Evolutionary conservation across 331 rosid species (phyloP).

Genomic region (Saraca asoca): DNA sequence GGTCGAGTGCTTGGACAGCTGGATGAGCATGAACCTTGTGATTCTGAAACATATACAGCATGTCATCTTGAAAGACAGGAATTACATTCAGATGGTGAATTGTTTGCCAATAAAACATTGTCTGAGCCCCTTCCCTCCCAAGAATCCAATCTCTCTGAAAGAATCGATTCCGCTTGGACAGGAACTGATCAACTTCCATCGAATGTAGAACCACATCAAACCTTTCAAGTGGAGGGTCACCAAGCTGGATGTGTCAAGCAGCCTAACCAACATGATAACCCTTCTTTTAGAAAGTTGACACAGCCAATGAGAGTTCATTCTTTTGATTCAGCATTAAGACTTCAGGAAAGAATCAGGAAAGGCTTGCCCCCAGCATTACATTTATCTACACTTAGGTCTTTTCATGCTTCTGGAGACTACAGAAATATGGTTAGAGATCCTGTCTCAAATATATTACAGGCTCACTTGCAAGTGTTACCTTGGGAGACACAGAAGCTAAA

Average conservation of each 20-base stretch:
- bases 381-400: constrained; percentile 62
- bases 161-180: constrained; percentile 93
- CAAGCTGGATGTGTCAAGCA: constrained; percentile 35
- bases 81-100: constrained; percentile 52
- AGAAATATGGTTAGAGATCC: constrained; percentile 81
- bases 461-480: constrained; percentile 59
- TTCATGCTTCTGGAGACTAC: constrained; percentile 89
- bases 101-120: constrained; percentile 25
- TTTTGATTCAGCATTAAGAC: constrained; percentile 58
- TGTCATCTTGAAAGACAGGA: constrained; percentile 43
- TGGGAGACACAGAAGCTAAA: constrained; percentile 60
- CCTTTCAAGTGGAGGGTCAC: constrained; percentile 36
- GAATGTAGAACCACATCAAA: constrained; percentile 49
- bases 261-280: constrained; percentile 38
- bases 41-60: constrained; percentile 39
- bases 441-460: constrained; percentile 49
- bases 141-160: constrained; percentile 82
- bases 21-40: constrained; percentile 42
- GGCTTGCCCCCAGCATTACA: constrained; percentile 51
- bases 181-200: constrained; percentile 65
- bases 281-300: constrained; percentile 52
- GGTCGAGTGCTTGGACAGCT: constrained; percentile 39
- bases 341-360: constrained; percentile 51
- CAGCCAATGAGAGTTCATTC: constrained; percentile 57
- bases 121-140: constrained; percentile 39